Evolutionary conservation across 2,329 filamentous ascomycete genomes (phyloP).

Genomic region (Raffaelea deltoideospora): DNA sequence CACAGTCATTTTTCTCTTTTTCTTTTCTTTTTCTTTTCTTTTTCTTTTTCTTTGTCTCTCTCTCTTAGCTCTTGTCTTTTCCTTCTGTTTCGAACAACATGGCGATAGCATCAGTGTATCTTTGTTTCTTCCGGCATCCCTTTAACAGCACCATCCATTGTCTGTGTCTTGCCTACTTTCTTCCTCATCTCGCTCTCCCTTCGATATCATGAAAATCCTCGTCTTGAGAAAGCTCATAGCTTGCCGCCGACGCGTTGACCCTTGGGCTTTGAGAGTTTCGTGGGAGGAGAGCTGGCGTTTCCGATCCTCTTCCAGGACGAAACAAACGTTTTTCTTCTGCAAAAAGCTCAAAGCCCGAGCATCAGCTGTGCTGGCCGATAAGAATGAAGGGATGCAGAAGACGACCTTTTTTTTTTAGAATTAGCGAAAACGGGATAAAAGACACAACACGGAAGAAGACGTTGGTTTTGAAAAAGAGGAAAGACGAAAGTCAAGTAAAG

Average conservation of each 20-base stretch:
- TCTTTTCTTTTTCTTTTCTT: background rate
- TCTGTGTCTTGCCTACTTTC: background rate
- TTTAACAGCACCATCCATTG: background rate
- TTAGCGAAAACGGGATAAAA: no score
- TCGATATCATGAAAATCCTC: no score
- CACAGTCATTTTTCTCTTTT: background rate
- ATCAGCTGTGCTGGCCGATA: slow-evolving; percentile 1
- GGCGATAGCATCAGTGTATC: background rate
- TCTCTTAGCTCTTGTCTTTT: background rate
- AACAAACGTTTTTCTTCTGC: background rate
- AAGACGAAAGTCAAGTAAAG: background rate
- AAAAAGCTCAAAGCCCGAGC: slow-evolving; percentile 10
- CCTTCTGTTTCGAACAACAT: background rate
- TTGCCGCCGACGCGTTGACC: background rate
- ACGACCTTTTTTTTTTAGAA: no score
- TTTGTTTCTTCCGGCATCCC: background rate
- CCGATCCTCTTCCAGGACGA: background rate
- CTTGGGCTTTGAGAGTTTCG: slow-evolving; percentile 12
- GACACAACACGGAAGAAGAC: no score
- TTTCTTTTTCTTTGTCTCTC: background rate
- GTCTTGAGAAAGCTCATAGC: no score
- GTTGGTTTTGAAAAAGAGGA: background rate
- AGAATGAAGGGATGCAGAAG: no score
- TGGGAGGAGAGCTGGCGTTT: background rate
- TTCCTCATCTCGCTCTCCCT: background rate